Evolutionary conservation across 768 basidiomycete genomes (phyloP), one percentile per base, ranked within the genome.

Genomic region (Cystofilobasidium capitatum): DNA sequence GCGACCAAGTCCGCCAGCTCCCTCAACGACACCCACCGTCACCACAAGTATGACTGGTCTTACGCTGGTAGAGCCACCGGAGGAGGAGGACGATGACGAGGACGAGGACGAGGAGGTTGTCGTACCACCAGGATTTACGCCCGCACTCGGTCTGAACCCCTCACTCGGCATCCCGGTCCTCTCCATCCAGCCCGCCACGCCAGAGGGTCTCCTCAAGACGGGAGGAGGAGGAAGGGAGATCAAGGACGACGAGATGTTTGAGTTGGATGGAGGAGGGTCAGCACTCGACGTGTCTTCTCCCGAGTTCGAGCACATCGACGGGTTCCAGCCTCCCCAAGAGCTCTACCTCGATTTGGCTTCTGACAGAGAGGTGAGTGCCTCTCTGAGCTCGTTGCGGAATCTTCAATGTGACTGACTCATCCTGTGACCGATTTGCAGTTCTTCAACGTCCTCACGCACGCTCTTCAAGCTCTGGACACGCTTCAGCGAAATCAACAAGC

Each of bases 381-480:
- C 22, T 44, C 42, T 44, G 42, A 44, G 12, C 22, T 44, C 42
- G 12, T 44, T 22, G 42, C 22, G 12, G 22, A 22, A 44, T 44
- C 12, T 12, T 44, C 12, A 44, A 12, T 44, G 42, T 44, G 12
- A 12, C 42, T 44, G 22, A 22, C 12, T 55, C 0, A 17, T 39
- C 20, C 57, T n/a, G 40, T 3, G 8, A 26, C 55, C n/a, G 13
- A 44, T 39, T n/a, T 33, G 20, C 44, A 69, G 2, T 96, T 97
- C 79, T 88, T 91, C 76, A 81, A 84, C 26, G 81, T 89, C 33
- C 82, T 96, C 59, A 82, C 82, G 0, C 73, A 76, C 20, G 80
- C 80, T 8, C 73, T 82, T 13, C 81, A 84, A 51, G 80, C 83
- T 0, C 82, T 86, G 29, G 80, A 81, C 24, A 74, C 74, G 16